A percentile compares a stretch with the other conserved stretches of the same genome.
Evolutionary conservation across 1,139 yeast species (phyloP).

Genomic region (Lodderomyces parapsilosis): DNA sequence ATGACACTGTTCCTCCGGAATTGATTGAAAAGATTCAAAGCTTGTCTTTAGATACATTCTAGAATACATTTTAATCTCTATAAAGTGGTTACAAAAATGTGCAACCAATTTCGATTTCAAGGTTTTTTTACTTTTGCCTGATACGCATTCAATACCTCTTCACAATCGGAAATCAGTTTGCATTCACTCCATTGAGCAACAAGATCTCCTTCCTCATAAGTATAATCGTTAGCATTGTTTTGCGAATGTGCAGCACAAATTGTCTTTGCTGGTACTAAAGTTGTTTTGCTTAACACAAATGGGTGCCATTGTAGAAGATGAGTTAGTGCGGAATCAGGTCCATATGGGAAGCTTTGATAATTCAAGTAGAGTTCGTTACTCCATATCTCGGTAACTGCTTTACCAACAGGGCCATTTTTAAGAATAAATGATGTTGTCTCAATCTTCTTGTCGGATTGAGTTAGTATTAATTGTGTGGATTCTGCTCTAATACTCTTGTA

Average conservation of each 20-base stretch:
- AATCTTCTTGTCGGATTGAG: constrained; percentile 61
- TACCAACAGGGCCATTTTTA: constrained; percentile 61
- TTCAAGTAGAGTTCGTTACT: constrained; percentile 64
- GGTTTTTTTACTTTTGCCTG: constrained; percentile 18
- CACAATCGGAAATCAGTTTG: constrained; percentile 48
- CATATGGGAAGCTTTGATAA: constrained; percentile 59
- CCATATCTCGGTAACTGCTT: constrained; percentile 74
- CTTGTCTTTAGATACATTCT: constrained; percentile 20
- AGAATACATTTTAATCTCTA: constrained; percentile 3
- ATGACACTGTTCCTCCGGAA: constrained; percentile 7
- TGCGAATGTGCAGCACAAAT: constrained; percentile 30
- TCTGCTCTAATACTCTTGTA: constrained; percentile 58
- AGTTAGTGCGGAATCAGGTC: constrained; percentile 67
- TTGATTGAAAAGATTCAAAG: constrained; percentile 14
- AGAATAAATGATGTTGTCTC: constrained; percentile 70
- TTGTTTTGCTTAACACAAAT: constrained; percentile 64
- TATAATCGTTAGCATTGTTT: constrained; percentile 12
- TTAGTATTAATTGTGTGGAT: constrained; percentile 55
- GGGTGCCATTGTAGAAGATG: constrained; percentile 97
- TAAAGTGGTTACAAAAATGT: not conserved
- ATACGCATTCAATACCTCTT: constrained; percentile 42
- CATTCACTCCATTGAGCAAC: constrained; percentile 63
- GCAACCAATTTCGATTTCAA: constrained; percentile 4
- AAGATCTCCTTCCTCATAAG: constrained; percentile 61
- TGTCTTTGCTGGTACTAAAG: constrained; percentile 60